phyloP scores from a whole-genome alignment of 1,139 yeast genomes.

The Saccharomyces pastorianus region DNA sequence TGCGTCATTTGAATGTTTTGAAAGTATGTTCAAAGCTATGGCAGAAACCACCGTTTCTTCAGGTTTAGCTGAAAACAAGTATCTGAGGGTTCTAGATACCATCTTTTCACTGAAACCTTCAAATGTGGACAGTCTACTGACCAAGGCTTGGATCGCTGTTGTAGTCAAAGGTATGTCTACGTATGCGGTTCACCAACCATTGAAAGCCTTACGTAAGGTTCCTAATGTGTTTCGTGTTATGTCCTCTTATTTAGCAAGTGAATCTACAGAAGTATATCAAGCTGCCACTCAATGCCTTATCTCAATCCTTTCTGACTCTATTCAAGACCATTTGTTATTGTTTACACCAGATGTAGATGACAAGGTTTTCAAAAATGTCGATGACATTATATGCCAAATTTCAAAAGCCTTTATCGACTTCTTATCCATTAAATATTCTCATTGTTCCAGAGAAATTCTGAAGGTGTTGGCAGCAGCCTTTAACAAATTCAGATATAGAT shows the following conservation, averaged over 20 bases:
- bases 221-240: slow-evolving; percentile 53
- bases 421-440: slow-evolving; percentile 64
- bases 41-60: slow-evolving; percentile 21
- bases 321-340: slow-evolving; percentile 53
- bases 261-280: slow-evolving; percentile 54
- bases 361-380: slow-evolving; percentile 47
- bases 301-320: slow-evolving; percentile 59
- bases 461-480: slow-evolving; percentile 61
- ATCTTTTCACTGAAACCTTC: slow-evolving; percentile 78
- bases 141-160: slow-evolving; percentile 93
- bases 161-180: slow-evolving; percentile 79
- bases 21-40: slow-evolving; percentile 71
- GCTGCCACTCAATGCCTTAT: slow-evolving; percentile 84
- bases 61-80: slow-evolving; percentile 46
- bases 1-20: slow-evolving; percentile 78
- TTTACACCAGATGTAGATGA: slow-evolving; percentile 39
- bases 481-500: slow-evolving; percentile 54
- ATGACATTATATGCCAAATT: slow-evolving; percentile 50
- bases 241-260: slow-evolving; percentile 57
- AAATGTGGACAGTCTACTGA: slow-evolving; percentile 69
- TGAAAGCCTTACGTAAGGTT: slow-evolving; percentile 47
- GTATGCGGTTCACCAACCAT: slow-evolving; percentile 53
- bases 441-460: slow-evolving; percentile 67
- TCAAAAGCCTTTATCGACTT: slow-evolving; percentile 49
- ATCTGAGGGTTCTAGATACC: slow-evolving; percentile 55